Evolutionary conservation across 2,329 filamentous ascomycete species (phyloP).

Genomic region (Alternaria sp.): DNA sequence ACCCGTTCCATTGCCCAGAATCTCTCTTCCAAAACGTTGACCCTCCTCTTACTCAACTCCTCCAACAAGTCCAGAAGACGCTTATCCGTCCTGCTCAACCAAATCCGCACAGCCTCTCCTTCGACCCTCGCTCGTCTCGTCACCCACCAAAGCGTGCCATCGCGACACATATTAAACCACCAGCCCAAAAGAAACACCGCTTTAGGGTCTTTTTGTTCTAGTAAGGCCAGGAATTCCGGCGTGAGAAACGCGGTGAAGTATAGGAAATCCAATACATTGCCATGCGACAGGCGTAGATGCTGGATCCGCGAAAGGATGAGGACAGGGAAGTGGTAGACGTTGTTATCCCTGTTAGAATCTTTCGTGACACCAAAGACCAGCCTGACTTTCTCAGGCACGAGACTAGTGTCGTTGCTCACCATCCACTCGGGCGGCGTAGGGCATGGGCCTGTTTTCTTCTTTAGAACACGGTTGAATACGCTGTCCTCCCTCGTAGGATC

Average conservation of each 20-base stretch:
- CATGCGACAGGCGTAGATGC: conserved; percentile 43
- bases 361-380: conserved; percentile 33
- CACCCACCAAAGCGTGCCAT: conserved; percentile 39
- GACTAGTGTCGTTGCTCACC: background rate
- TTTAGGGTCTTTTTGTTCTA: conserved; percentile 59
- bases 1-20: background rate
- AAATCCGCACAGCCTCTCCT: conserved; percentile 31
- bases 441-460: conserved; percentile 20
- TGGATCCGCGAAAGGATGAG: conserved; percentile 51
- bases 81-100: conserved; percentile 25
- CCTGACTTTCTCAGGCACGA: conserved; percentile 45
- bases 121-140: conserved; percentile 31
- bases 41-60: background rate
- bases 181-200: conserved; percentile 63
- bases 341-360: conserved; percentile 24
- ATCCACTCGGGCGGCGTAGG: conserved; percentile 18
- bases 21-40: background rate
- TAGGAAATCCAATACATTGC: conserved; percentile 55
- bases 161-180: conserved; percentile 58
- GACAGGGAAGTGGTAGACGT: conserved; percentile 38
- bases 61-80: conserved; percentile 15
- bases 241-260: conserved; percentile 57
- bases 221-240: conserved; percentile 52
- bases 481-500: conserved; percentile 58
- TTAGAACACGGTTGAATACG: conserved; percentile 50